A percentile compares a stretch with the other conserved stretches of the same genome.
phyloP scores from a whole-genome alignment of 2,329 filamentous ascomycete genomes.

The Paecilomyces fulvus region DNA sequence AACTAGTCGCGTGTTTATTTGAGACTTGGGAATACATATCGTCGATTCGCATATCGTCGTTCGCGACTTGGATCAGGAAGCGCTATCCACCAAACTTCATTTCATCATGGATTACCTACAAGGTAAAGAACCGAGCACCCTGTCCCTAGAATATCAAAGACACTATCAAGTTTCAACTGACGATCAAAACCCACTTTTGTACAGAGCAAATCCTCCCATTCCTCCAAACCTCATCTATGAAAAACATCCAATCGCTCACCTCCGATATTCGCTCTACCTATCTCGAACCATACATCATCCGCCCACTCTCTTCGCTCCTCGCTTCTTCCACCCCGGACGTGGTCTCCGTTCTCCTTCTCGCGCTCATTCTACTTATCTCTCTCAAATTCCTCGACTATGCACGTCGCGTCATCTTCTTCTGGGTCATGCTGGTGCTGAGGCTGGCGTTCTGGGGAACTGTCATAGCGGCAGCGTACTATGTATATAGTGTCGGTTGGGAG shows the following conservation, averaged over 20 bases:
- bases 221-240: conserved; percentile 8
- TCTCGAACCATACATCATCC: conserved; percentile 44
- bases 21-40: neutral
- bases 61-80: neutral
- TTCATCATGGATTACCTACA: conserved; percentile 7
- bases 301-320: conserved; percentile 27
- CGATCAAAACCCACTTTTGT: neutral
- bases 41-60: neutral
- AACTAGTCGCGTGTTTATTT: neutral
- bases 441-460: conserved; percentile 58
- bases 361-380: conserved; percentile 55
- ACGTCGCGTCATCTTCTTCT: conserved; percentile 65
- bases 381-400: conserved; percentile 60
- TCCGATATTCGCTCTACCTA: conserved; percentile 22
- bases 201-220: conserved; percentile 12
- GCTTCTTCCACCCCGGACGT: conserved; percentile 27
- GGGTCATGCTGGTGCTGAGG: conserved; percentile 58
- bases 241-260: conserved; percentile 10
- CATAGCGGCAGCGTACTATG: conserved; percentile 44
- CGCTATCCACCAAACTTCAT: neutral
- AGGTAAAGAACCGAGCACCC: conserved; percentile 4
- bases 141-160: neutral
- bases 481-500: conserved; percentile 39
- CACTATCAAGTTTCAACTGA: neutral
- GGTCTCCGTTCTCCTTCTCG: conserved; percentile 38